Evolutionary conservation across 495 filamentous ascomycete genomes (phyloP).

Genomic region (Xylona heveae): DNA sequence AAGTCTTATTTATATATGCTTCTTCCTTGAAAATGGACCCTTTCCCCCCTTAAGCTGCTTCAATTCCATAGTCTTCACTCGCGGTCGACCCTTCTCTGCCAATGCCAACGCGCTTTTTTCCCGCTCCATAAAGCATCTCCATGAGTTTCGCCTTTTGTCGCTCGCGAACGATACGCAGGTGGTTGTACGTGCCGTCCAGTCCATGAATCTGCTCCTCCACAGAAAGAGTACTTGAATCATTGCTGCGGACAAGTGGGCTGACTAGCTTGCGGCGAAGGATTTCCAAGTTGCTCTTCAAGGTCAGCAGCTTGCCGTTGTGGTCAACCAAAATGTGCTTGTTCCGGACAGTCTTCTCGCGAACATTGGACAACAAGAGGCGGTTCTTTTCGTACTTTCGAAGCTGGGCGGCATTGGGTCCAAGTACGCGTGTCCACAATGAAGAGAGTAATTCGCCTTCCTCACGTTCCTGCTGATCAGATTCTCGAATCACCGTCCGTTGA

Average conservation of each 20-base stretch:
- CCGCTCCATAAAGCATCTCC: slow-evolving; percentile 54
- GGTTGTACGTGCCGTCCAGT: slow-evolving; percentile 53
- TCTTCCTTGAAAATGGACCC: too few relatives aligned
- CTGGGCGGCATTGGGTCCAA: slow-evolving; percentile 45
- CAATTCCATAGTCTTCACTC: too few relatives aligned
- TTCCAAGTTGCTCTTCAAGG: slow-evolving; percentile 65
- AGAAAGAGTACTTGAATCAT: slow-evolving; percentile 39
- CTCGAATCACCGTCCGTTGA: slow-evolving; percentile 65
- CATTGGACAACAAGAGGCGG: slow-evolving; percentile 45
- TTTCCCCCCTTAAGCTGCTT: too few relatives aligned
- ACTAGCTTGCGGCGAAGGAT: slow-evolving; percentile 55
- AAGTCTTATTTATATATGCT: too few relatives aligned
- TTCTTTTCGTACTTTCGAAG: slow-evolving; percentile 82
- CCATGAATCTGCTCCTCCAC: slow-evolving; percentile 73
- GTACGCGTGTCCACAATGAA: slow-evolving; percentile 65
- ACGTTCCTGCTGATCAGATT: slow-evolving; percentile 56
- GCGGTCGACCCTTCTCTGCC: too few relatives aligned
- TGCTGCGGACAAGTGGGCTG: slow-evolving; percentile 53
- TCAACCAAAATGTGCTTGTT: slow-evolving; percentile 70
- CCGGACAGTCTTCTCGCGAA: slow-evolving; percentile 60
- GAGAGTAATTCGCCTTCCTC: slow-evolving; percentile 60
- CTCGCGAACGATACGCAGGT: slow-evolving; percentile 48
- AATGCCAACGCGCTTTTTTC: slow-evolving; percentile 17
- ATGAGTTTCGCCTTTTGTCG: slow-evolving; percentile 66
- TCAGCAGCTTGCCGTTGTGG: slow-evolving; percentile 58